Base-by-base conservation (phyloP, 495 filamentous ascomycete species). In the Neurospora tetraspora region DNA sequence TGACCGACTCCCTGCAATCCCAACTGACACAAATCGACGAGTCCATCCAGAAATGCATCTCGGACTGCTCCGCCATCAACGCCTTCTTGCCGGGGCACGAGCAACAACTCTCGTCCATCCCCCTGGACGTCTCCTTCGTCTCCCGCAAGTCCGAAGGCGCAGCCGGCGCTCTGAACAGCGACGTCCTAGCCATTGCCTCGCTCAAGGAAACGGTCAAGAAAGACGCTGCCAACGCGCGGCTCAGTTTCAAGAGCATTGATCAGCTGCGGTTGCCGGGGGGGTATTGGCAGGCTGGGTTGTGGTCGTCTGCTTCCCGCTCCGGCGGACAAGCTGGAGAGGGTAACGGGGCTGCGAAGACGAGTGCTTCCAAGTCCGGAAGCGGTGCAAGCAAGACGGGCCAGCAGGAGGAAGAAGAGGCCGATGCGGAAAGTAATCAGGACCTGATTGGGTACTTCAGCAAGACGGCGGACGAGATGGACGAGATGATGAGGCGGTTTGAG, bases 391-490 rank as follows among this genome's bases (percentile, higher is more conserved):
- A 31, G 68, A 68, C n/a, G 77, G 78, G 70, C 71, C 79, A 53
- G 20, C 45, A 61, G 9, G 6, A 27, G 10, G 23, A 31, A 5
- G 53, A 61, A 2, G 83, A 83, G 36, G 87, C 87, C 23, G 89
- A 88, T 43, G 89, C 88, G 34, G 89, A 91, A 72, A 77, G 72
- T 36, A 83, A 83, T 72, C 85, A 88, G 47, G 90, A 92, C 76
- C 82, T 97, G 36, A 89, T 97, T 47, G 86, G 88, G 45, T 96
- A 91, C 80, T 96, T 97, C 80, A 89, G 88, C 7, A 86, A 86
- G 59, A 89, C 91, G 20, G 87, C 91, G 0, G 89, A 93, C 68
- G 92, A 91, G 75, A 90, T 97, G 88, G 82, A 86, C 9, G 80
- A 84, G 8, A 90, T 90, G 37, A 85, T 94, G 39, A 84, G 86